phyloP scores from a whole-genome alignment of 2,329 filamentous ascomycete genomes.

The Exserohilum rostratum region DNA sequence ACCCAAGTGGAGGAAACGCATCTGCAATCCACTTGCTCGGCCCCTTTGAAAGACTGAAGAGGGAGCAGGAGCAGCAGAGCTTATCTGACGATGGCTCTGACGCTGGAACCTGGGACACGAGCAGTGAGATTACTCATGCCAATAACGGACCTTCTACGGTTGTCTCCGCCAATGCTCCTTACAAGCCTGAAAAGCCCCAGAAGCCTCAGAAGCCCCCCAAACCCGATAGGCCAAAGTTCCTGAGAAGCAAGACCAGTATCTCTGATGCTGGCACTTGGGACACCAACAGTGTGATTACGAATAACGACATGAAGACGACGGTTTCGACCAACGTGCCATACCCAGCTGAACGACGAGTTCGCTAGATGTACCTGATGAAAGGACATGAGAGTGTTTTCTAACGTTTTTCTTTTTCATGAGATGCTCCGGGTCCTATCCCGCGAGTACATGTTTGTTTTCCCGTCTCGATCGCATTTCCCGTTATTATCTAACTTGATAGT shows the following conservation, averaged over 20 bases:
- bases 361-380: constrained; percentile 3
- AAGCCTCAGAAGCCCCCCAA: constrained; percentile 1
- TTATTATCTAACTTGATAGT: neutral
- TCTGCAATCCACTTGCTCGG: constrained; percentile 8
- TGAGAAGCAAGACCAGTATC: constrained; percentile 11
- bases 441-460: neutral
- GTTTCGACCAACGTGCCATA: constrained; percentile 12
- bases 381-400: neutral
- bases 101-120: constrained; percentile 14
- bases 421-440: neutral
- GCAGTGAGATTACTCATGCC: constrained; percentile 14
- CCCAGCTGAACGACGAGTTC: constrained; percentile 2
- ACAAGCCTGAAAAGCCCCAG: neutral
- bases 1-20: constrained; percentile 5
- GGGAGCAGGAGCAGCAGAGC: constrained; percentile 5
- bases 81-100: constrained; percentile 13
- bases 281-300: constrained; percentile 14
- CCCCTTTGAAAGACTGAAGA: constrained; percentile 11
- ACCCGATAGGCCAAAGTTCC: constrained; percentile 1
- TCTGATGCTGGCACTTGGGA: constrained; percentile 14
- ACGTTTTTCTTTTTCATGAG: neutral
- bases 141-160: constrained; percentile 12
- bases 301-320: constrained; percentile 13
- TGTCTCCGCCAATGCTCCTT: constrained; percentile 8
- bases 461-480: neutral